Base-by-base conservation (phyloP, 768 basidiomycete genomes). In the Mycena alexandri region DNA sequence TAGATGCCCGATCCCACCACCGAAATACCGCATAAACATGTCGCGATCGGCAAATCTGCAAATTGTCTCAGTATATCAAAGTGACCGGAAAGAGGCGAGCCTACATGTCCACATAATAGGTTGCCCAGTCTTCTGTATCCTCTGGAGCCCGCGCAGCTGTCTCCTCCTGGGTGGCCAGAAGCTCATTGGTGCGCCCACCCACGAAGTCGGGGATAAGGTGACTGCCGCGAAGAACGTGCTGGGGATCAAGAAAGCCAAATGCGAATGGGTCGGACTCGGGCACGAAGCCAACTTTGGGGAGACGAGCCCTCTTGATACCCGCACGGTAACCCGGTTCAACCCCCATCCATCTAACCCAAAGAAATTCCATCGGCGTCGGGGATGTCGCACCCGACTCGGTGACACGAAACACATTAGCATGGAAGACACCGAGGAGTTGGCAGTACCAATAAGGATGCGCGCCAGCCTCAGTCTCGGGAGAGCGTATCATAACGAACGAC, bases 241-340 rank as follows among this genome's bases (percentile, higher is more conserved):
- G 55, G 0, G 83, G 84, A 63, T 84, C 75, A 0, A 85, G 21
- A 44, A 85, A 85, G 0, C 81, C 76, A 57, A 83, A 85, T 5
- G 77, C 74, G 1, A 72, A 66, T 0, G 54, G 41, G 21, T 77
- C 74, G 2, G 58, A 44, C 1, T 75, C 67, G 6, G 57, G 21
- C 8, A 73, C 61, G 1, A 82, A 83, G 1, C 72, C 29, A 29
- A 29, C 71, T 1, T 73, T 69, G n/a, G 75, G 78, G 0, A 82
- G 72, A 29, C 29, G 29, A 29, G 29, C 29, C 29, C 29, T 29
- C 29, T 0, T 69, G 63, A 74, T 76, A 0, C 79, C 72, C 0
- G 57, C 43, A 16, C 53, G 44, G 41, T 63, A 67, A 11, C 50
- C 29, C 29, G 29, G 29, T 29, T 29, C 29, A 29, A 29, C 29